Conservation (phyloP, 129 eudicot species). For the Saposhnikovia divaricata region DNA sequence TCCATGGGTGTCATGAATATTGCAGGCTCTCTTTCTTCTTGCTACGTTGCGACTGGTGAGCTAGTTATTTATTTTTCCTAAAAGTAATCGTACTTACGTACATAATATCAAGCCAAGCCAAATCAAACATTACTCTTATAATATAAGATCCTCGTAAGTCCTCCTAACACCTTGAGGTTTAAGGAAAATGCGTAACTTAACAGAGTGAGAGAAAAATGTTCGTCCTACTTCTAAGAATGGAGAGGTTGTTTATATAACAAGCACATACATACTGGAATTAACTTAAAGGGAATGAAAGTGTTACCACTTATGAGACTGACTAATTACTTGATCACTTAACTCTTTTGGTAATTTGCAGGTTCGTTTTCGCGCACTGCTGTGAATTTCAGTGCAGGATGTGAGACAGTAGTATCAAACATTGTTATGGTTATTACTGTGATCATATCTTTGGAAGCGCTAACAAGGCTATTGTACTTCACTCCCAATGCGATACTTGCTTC, state of each 20-base stretch:
- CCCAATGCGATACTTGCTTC: slow-evolving; percentile 50
- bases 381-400: slow-evolving; percentile 49
- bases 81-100: background rate
- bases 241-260: too few relatives aligned
- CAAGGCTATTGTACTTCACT: slow-evolving; percentile 41
- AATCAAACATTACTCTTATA: too few relatives aligned
- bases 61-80: background rate
- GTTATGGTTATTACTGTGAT: slow-evolving; percentile 41
- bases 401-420: slow-evolving; percentile 42
- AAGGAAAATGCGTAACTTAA: too few relatives aligned
- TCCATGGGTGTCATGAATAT: slow-evolving; percentile 76
- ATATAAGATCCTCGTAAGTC: too few relatives aligned
- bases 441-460: slow-evolving; percentile 27
- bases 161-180: too few relatives aligned
- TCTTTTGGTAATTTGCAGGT: slow-evolving; percentile 17
- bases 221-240: too few relatives aligned
- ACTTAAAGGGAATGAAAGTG: background rate
- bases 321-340: background rate
- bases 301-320: background rate
- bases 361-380: slow-evolving; percentile 51
- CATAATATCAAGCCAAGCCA: background rate
- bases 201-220: too few relatives aligned
- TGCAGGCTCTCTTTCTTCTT: slow-evolving; percentile 76
- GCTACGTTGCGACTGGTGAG: slow-evolving; percentile 80
- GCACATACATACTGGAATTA: too few relatives aligned